Conservation (phyloP, 305 asterid genomes). For the Solanum hybrid region DNA sequence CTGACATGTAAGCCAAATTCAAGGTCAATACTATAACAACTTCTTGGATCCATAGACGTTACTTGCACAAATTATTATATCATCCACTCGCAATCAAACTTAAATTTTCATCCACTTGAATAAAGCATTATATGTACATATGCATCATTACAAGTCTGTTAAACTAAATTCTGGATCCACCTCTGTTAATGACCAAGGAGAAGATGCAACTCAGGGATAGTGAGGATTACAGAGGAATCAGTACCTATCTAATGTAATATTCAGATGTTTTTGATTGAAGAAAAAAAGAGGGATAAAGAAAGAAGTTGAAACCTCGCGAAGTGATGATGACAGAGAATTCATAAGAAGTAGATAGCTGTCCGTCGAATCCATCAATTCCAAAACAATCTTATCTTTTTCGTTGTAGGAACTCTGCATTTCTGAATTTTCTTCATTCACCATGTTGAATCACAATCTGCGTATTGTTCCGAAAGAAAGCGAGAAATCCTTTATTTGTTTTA, state of each 20-base stretch:
- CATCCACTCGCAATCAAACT: background rate
- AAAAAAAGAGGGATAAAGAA: background rate
- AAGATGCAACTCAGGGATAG: background rate
- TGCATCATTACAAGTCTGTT: background rate
- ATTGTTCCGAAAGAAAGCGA: background rate
- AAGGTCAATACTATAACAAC: background rate
- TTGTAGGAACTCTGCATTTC: constrained; percentile 24
- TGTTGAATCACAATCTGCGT: background rate
- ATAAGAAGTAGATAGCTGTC: constrained; percentile 54
- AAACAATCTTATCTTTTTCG: constrained; percentile 33
- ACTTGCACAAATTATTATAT: background rate
- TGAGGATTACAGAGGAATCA: background rate
- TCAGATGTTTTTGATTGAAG: background rate
- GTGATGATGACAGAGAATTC: constrained; percentile 59
- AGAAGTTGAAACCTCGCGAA: constrained; percentile 56
- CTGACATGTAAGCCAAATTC: constrained; percentile 22
- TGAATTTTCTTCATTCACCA: background rate
- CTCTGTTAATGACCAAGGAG: background rate
- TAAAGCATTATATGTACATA: background rate
- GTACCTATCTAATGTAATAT: background rate
- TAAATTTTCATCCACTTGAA: background rate
- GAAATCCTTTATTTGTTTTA: background rate
- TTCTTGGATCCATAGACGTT: background rate
- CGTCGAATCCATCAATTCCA: constrained; percentile 63
- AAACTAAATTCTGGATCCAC: background rate